Percentiles rank a stretch among this genome's conserved stretches.
These are phyloP conservation scores for Malassezia globosa DNA, from an alignment of 1,284 basidiomycete species.

Conservation along the genomic window DNA sequence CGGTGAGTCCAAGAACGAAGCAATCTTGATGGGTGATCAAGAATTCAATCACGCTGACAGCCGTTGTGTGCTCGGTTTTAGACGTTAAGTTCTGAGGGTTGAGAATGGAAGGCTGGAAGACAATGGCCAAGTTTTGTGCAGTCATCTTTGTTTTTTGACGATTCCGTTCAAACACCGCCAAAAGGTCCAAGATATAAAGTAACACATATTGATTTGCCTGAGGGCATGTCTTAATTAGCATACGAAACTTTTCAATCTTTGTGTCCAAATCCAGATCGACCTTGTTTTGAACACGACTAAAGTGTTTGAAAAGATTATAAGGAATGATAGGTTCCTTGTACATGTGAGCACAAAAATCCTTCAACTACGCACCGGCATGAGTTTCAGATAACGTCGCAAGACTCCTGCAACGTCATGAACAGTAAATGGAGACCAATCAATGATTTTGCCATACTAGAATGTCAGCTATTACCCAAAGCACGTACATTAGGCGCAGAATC, in stretches of 20 bases:
- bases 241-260: slow-evolving; percentile 56
- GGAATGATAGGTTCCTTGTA: slow-evolving; percentile 72
- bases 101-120: slow-evolving; percentile 52
- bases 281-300: slow-evolving; percentile 60
- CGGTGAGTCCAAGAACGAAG: slow-evolving; percentile 40
- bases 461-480: not conserved
- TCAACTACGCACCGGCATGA: slow-evolving; percentile 55
- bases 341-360: slow-evolving; percentile 50
- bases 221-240: slow-evolving; percentile 71
- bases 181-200: slow-evolving; percentile 85
- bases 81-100: slow-evolving; percentile 64
- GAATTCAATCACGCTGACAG: slow-evolving; percentile 84
- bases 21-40: slow-evolving; percentile 58
- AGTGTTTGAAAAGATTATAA: slow-evolving; percentile 71
- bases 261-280: slow-evolving; percentile 27
- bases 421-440: slow-evolving; percentile 84
- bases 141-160: slow-evolving; percentile 90
- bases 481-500: slow-evolving; percentile 60
- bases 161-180: slow-evolving; percentile 85
- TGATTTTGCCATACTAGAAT: slow-evolving; percentile 72
- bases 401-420: slow-evolving; percentile 94
- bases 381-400: slow-evolving; percentile 84
- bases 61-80: slow-evolving; percentile 63
- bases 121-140: slow-evolving; percentile 56
- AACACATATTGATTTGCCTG: slow-evolving; percentile 82